phyloP scores from a whole-genome alignment of 31 red algal species.

The Pterothamnion heteromorphum region DNA sequence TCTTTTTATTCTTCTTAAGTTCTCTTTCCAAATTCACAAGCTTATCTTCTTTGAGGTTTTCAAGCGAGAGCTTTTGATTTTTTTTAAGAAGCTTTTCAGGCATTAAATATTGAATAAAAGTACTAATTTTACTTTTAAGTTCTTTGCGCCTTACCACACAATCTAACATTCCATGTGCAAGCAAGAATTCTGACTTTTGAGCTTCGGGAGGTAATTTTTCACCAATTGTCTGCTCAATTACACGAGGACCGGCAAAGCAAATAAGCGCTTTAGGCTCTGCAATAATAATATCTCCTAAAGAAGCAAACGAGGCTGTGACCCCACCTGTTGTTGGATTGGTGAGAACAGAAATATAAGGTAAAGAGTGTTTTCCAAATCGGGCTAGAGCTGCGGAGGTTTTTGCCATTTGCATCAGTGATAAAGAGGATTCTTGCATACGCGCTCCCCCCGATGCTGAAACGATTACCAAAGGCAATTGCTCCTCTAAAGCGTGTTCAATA shows the following conservation, averaged over 20 bases:
- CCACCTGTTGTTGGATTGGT: conserved; percentile 39
- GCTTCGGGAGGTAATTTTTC: conserved; percentile 3
- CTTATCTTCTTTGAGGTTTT: too few relatives aligned
- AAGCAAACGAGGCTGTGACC: conserved; percentile 43
- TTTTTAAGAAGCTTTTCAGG: neutral
- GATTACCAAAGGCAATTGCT: conserved; percentile 9
- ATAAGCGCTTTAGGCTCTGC: conserved; percentile 41
- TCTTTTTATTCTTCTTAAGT: too few relatives aligned
- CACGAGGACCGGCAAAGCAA: conserved; percentile 22
- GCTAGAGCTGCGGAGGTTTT: conserved; percentile 17
- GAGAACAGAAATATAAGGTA: conserved; percentile 31
- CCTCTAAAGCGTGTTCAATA: conserved; percentile 2
- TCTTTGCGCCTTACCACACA: neutral
- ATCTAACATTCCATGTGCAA: conserved; percentile 30
- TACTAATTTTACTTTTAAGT: neutral
- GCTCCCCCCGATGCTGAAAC: conserved; percentile 24
- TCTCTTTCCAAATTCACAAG: too few relatives aligned
- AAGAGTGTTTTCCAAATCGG: neutral
- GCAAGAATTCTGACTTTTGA: conserved; percentile 22
- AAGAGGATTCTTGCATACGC: conserved; percentile 23
- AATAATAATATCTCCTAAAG: conserved; percentile 40
- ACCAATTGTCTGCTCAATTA: conserved; percentile 24
- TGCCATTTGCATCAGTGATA: conserved; percentile 41
- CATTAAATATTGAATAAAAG: neutral
- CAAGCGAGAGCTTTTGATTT: too few relatives aligned